Conservation (phyloP, 257 asterid genomes). For the Ajuga chamaepitys region DNA sequence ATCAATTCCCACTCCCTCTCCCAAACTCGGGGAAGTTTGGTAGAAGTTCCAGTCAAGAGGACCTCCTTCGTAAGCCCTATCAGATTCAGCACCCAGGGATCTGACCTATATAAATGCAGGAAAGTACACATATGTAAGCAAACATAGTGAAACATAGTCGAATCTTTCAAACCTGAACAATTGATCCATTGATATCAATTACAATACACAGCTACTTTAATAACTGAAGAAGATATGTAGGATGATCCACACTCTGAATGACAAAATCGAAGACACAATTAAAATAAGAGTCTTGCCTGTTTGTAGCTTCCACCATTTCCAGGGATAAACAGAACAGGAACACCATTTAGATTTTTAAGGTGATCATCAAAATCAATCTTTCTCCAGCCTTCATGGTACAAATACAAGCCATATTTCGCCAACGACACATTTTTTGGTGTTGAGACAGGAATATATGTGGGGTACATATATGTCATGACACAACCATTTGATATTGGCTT, state of each 20-base stretch:
- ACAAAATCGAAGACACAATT: neutral
- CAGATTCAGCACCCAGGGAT: slow-evolving; percentile 90
- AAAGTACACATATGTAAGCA: slow-evolving; percentile 11
- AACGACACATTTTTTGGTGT: slow-evolving; percentile 50
- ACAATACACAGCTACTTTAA: neutral
- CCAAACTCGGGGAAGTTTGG: slow-evolving; percentile 40
- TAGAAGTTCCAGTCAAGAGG: slow-evolving; percentile 59
- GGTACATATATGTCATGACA: slow-evolving; percentile 96
- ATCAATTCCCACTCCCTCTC: slow-evolving; percentile 42
- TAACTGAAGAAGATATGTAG: neutral
- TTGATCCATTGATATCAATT: slow-evolving; percentile 5
- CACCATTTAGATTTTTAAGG: slow-evolving; percentile 65
- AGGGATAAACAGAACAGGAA: slow-evolving; percentile 93
- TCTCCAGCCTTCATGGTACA: slow-evolving; percentile 97
- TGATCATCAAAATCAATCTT: slow-evolving; percentile 68
- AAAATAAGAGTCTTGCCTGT: slow-evolving; percentile 54
- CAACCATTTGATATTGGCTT: slow-evolving; percentile 84
- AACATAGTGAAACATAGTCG: neutral
- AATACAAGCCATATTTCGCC: slow-evolving; percentile 53
- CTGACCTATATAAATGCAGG: slow-evolving; percentile 55
- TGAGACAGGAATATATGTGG: slow-evolving; percentile 81
- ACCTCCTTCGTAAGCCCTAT: slow-evolving; percentile 88
- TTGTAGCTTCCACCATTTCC: slow-evolving; percentile 99
- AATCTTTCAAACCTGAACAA: slow-evolving; percentile 4
- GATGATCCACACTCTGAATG: neutral